These are phyloP conservation scores for Dorcoceras hygrometricum DNA, from an alignment of 257 asterid species.

Conservation along the genomic window DNA sequence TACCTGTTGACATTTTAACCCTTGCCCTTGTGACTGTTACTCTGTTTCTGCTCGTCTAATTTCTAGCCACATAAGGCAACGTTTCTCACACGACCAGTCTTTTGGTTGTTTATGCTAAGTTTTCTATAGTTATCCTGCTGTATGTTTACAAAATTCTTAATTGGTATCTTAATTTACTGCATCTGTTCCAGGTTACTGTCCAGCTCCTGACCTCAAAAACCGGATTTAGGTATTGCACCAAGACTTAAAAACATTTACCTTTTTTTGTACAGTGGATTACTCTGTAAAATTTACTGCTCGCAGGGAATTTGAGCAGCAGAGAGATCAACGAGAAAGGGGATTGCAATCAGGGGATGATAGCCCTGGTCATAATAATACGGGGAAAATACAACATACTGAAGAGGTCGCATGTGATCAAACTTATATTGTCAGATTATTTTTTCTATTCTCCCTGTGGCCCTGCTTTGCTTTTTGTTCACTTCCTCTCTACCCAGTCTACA, in stretches of 20 bases:
- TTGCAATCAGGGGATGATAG: slow-evolving; percentile 54
- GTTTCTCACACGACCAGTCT: background rate
- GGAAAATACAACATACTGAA: slow-evolving; percentile 43
- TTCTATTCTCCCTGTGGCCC: background rate
- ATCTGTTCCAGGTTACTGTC: slow-evolving; percentile 68
- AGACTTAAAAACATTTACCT: slow-evolving; percentile 25
- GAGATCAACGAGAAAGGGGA: slow-evolving; percentile 88
- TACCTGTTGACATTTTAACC: slow-evolving; percentile 8
- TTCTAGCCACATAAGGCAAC: background rate
- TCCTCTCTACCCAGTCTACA: background rate
- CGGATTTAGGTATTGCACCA: slow-evolving; percentile 76
- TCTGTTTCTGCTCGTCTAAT: background rate
- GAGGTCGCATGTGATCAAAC: slow-evolving; percentile 43
- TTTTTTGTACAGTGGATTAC: slow-evolving; percentile 26
- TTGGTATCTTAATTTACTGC: slow-evolving; percentile 24
- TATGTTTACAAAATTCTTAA: slow-evolving; percentile 16
- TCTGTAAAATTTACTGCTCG: slow-evolving; percentile 20
- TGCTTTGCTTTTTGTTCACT: slow-evolving; percentile 4
- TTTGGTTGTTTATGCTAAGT: slow-evolving; percentile 1
- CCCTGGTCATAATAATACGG: slow-evolving; percentile 42
- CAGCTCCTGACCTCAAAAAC: slow-evolving; percentile 98
- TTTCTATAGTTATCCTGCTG: slow-evolving; percentile 1
- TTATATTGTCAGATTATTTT: slow-evolving; percentile 46
- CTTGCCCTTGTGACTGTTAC: slow-evolving; percentile 4
- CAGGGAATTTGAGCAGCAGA: slow-evolving; percentile 99